A percentile compares a stretch with the other conserved stretches of the same genome.
phyloP scores from a whole-genome alignment of 495 filamentous ascomycete genomes.

The Cryomyces minteri region DNA sequence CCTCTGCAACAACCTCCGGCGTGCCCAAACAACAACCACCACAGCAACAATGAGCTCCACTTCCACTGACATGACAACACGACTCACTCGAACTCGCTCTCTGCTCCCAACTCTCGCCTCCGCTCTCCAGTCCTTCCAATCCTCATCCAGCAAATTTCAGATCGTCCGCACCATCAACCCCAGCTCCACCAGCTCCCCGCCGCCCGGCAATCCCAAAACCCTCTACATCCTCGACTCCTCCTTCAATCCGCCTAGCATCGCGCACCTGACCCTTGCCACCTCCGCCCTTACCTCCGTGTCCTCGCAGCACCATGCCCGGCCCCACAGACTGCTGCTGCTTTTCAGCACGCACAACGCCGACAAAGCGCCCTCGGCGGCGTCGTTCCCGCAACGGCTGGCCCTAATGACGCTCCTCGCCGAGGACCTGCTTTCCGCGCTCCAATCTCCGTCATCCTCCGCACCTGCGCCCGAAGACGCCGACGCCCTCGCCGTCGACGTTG shows the following conservation, averaged over 20 bases:
- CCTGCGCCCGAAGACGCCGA: conserved; percentile 1
- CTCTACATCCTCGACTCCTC: conserved; percentile 85
- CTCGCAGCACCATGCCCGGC: conserved; percentile 1
- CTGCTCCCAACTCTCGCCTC: conserved; percentile 13
- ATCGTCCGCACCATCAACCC: conserved; percentile 29
- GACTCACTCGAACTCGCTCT: conserved; percentile 6
- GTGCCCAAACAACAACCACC: too few species aligned
- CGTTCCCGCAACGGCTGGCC: conserved; percentile 60
- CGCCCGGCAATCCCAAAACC: conserved; percentile 14
- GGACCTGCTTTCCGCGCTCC: conserved; percentile 28
- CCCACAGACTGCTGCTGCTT: conserved; percentile 52
- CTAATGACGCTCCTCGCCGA: conserved; percentile 76
- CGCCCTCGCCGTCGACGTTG: conserved; percentile 38
- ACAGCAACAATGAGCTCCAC: too few species aligned
- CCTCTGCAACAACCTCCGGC: too few species aligned
- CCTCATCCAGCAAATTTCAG: conserved; percentile 35
- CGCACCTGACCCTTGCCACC: conserved; percentile 58
- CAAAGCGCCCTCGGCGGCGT: conserved; percentile 68
- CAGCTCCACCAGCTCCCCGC: conserved; percentile 1
- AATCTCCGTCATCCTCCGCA: neutral
- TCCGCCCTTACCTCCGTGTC: conserved; percentile 33
- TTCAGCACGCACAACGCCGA: conserved; percentile 88
- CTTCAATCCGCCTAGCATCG: conserved; percentile 83
- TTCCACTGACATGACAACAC: neutral
- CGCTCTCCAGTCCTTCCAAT: conserved; percentile 36